These are phyloP conservation scores for Termitomyces sp. DNA, from an alignment of 768 basidiomycete genomes.

Conservation along the genomic window DNA sequence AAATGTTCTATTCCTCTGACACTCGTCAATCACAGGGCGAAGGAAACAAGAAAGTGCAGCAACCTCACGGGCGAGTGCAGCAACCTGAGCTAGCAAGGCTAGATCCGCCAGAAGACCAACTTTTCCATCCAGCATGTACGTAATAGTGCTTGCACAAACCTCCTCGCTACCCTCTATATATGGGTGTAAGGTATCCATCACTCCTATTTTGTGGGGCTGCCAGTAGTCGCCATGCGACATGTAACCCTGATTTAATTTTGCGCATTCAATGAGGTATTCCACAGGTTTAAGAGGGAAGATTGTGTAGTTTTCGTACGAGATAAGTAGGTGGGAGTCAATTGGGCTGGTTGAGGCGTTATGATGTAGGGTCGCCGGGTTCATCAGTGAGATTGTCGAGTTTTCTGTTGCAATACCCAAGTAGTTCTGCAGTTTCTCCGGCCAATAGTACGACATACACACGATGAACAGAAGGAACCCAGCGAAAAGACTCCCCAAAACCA, in stretches of 20 bases:
- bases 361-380: constrained; percentile 10
- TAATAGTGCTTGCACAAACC: constrained; percentile 60
- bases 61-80: constrained; percentile 65
- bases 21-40: not conserved
- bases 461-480: constrained; percentile 46
- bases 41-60: constrained; percentile 9
- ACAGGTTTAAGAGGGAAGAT: constrained; percentile 52
- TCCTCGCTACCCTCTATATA: constrained; percentile 15
- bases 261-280: constrained; percentile 57
- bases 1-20: constrained; percentile 60
- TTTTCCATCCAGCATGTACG: constrained; percentile 66
- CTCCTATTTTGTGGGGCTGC: constrained; percentile 30
- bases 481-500: constrained; percentile 41
- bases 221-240: constrained; percentile 53
- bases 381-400: constrained; percentile 14
- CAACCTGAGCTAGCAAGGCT: constrained; percentile 63
- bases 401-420: constrained; percentile 33
- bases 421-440: constrained; percentile 42
- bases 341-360: constrained; percentile 7
- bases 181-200: constrained; percentile 32
- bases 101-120: constrained; percentile 66
- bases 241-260: constrained; percentile 40
- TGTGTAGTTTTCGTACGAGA: constrained; percentile 58
- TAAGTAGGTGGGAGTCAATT: constrained; percentile 8
- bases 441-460: constrained; percentile 44